These are phyloP conservation scores for Xylaria sp. DNA, from an alignment of 2,329 filamentous ascomycete genomes.

Conservation along the genomic window DNA sequence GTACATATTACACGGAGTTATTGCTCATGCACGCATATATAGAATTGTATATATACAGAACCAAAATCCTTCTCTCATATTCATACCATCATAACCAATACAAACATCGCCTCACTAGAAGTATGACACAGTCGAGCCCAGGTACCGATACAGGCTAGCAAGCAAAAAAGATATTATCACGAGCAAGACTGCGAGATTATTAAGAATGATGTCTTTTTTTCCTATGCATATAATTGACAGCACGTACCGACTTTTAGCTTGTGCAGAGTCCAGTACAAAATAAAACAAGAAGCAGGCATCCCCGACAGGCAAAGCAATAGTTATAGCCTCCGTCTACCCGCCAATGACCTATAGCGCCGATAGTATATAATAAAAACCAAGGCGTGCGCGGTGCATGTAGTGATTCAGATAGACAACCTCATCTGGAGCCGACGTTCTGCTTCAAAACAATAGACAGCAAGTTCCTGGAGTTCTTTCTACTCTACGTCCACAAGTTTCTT, in stretches of 20 bases:
- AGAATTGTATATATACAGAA: not conserved
- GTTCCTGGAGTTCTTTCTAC: constrained; percentile 25
- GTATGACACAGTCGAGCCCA: too few relatives aligned
- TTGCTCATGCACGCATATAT: not conserved
- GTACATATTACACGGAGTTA: not conserved
- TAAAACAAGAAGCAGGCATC: not conserved
- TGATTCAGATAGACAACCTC: not conserved
- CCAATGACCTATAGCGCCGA: not conserved
- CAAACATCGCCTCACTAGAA: too few relatives aligned
- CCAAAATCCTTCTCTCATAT: not conserved
- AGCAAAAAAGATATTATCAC: not conserved
- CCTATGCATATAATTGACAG: not conserved
- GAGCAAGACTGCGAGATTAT: not conserved
- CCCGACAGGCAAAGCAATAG: too few relatives aligned
- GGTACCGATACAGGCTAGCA: too few relatives aligned
- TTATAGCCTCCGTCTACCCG: not conserved
- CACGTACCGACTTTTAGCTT: constrained; percentile 1
- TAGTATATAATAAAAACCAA: constrained; percentile 12
- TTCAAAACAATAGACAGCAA: not conserved
- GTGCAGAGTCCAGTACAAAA: not conserved
- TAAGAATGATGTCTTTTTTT: constrained; percentile 7
- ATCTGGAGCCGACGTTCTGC: not conserved
- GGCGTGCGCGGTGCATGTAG: not conserved
- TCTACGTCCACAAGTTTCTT: constrained; percentile 49
- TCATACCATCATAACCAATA: too few relatives aligned